Percentiles rank a stretch among this genome's conserved stretches.
Conservation (phyloP, 2,329 filamentous ascomycete genomes). For the Fusarium incarnatum region DNA sequence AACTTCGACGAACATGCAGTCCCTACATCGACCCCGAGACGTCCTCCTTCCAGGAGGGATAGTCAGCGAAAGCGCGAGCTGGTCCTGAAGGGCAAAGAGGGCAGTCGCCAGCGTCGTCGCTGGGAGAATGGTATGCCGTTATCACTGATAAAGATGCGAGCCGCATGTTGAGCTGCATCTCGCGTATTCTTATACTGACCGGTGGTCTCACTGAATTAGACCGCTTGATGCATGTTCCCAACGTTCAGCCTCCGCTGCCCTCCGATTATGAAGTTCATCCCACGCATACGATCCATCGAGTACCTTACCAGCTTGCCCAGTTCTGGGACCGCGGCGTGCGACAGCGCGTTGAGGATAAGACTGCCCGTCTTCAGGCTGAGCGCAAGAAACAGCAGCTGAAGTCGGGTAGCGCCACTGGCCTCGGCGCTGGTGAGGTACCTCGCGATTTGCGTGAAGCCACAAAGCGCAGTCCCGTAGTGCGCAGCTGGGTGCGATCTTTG, state of each 20-base stretch:
- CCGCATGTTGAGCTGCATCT: neutral
- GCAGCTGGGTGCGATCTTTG: constrained; percentile 81
- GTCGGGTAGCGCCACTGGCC: constrained; percentile 55
- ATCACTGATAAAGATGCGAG: constrained; percentile 6
- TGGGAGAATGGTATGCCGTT: constrained; percentile 87
- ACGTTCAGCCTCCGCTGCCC: constrained; percentile 83
- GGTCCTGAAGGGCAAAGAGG: constrained; percentile 89
- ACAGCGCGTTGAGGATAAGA: constrained; percentile 63
- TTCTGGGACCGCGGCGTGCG: constrained; percentile 77
- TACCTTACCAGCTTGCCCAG: constrained; percentile 90
- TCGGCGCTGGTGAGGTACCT: constrained; percentile 71
- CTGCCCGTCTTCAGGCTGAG: constrained; percentile 53
- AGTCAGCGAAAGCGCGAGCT: constrained; percentile 74
- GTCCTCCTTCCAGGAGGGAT: constrained; percentile 64
- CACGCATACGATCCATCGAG: constrained; percentile 79
- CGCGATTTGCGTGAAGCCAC: constrained; percentile 83
- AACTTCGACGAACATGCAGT: constrained; percentile 29
- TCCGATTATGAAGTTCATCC: constrained; percentile 86
- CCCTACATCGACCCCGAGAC: constrained; percentile 54
- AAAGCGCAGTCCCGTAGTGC: constrained; percentile 83
- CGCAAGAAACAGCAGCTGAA: constrained; percentile 61
- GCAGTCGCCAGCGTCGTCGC: constrained; percentile 83
- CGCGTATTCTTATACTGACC: constrained; percentile 27
- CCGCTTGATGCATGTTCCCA: constrained; percentile 86
- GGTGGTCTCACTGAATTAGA: constrained; percentile 63